Base-by-base conservation (phyloP, 208 protist species). In the Leishmania aethiopica region DNA sequence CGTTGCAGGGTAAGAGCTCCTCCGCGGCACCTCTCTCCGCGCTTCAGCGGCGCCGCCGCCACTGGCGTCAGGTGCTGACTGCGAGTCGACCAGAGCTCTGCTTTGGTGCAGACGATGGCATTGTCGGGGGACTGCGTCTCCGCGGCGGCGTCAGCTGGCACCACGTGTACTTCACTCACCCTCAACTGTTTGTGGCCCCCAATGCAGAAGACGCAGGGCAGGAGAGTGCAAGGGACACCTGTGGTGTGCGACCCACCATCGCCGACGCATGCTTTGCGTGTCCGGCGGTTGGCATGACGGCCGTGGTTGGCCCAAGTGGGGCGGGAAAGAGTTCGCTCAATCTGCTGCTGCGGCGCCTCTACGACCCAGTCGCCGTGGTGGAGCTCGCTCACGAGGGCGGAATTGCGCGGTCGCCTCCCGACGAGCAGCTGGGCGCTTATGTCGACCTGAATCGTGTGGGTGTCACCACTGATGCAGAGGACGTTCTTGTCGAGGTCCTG, bases 281-380 rank as follows among this genome's bases (percentile, higher is more conserved):
- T 76, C 90, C 87, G 1, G 83, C 86, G 0, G 66, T 32, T 17
- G 83, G 84, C 57, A 93, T 90, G 80, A 92, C 89, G 32, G 93
- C 86, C 13, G 72, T 98, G 1, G 86, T 97, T 19, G 96, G 96
- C 11, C 88, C 59, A 40, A 93, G 88, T 40, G 96, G 96, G 22
- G 91, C 88, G 40, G 96, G 96, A 40, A 98, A 98, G 86, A 93
- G 85, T 51, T 96, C 94, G 8, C 66, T 95, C 8, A 78, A 91
- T 10, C 15, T 71, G 60, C 86, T 98, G 76, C 77, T 98, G 40
- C 89, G 89, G 62, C 92, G 95, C 51, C 84, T 92, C 51, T 98
- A 96, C 84, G 91, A 97, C 59, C 90, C 92, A 4, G 47, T 94
- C 25, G 72, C 78, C 0, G 81, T 88, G 7, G 40, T 83, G 25